Conservation (phyloP, 225 moss, liverwort and hornwort species). For the Pseudisothecium myosuroides region DNA sequence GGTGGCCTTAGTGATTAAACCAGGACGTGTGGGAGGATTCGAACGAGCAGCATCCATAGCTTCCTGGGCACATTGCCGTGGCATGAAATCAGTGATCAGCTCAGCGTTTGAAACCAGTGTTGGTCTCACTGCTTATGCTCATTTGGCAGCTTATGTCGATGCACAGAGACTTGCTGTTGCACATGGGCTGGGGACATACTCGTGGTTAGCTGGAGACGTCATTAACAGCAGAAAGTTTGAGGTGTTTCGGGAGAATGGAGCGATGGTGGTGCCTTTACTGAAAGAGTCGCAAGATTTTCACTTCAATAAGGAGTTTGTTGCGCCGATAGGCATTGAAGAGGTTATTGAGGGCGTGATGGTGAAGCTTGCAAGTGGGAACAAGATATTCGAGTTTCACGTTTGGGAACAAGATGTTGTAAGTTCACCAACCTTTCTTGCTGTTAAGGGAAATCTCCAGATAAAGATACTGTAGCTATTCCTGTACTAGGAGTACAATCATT, state of each 20-base stretch:
- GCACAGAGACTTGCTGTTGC: conserved; percentile 12
- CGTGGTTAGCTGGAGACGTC: conserved; percentile 55
- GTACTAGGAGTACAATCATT: not conserved
- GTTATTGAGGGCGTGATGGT: conserved; percentile 8
- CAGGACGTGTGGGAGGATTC: conserved; percentile 83
- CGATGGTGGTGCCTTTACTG: conserved; percentile 7
- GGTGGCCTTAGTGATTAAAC: conserved; percentile 78
- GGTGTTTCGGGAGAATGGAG: conserved; percentile 5
- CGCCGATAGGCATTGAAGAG: not conserved
- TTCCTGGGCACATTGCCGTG: conserved; percentile 60
- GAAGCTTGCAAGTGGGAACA: conserved; percentile 10
- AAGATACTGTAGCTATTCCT: not conserved
- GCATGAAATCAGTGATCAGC: conserved; percentile 66
- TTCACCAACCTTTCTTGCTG: not conserved
- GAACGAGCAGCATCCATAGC: conserved; percentile 66
- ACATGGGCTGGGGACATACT: conserved; percentile 89
- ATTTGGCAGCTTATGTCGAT: conserved; percentile 69
- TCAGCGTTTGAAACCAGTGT: conserved; percentile 82
- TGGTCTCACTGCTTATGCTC: conserved; percentile 60
- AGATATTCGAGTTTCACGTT: conserved; percentile 24
- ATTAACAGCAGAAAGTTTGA: not conserved
- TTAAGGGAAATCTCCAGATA: not conserved
- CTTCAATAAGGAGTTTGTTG: conserved; percentile 20
- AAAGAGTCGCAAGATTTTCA: not conserved
- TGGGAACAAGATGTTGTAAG: conserved; percentile 36